Evolutionary conservation across 148 eudicot species (phyloP).

Genomic region (Nepenthes gracilis): DNA sequence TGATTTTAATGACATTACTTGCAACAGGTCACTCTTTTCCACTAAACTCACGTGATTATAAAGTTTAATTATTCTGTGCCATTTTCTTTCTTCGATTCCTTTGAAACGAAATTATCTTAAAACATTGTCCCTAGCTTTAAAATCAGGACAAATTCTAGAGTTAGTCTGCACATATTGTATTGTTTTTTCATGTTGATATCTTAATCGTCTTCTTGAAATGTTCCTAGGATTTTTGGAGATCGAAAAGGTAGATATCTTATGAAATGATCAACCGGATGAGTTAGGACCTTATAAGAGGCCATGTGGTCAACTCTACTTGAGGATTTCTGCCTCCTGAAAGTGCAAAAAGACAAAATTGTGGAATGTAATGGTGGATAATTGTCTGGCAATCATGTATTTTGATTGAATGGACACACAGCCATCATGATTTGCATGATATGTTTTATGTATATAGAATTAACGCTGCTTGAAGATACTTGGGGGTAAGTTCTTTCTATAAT

Average conservation of each 20-base stretch:
- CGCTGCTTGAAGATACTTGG: constrained; percentile 48
- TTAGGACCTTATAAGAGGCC: constrained; percentile 17
- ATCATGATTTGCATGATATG: constrained; percentile 67
- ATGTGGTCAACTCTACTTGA: constrained; percentile 57
- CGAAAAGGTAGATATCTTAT: constrained; percentile 72
- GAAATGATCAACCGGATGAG: constrained; percentile 46
- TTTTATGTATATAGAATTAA: constrained; percentile 53
- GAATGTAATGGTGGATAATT: constrained; percentile 47
- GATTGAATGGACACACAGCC: constrained; percentile 91
- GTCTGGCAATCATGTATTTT: constrained; percentile 61
- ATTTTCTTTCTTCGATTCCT: too few species aligned
- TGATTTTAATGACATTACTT: too few species aligned
- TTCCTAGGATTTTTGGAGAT: constrained; percentile 47
- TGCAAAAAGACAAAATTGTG: constrained; percentile 39
- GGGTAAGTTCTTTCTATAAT: constrained; percentile 26
- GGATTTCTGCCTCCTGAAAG: constrained; percentile 42
- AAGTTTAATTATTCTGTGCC: too few species aligned
- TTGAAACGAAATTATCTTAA: too few species aligned
- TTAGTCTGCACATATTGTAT: too few species aligned
- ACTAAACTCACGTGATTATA: too few species aligned
- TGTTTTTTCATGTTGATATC: too few species aligned
- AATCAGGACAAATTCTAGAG: too few species aligned
- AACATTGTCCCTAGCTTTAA: too few species aligned
- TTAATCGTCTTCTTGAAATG: too few species aligned
- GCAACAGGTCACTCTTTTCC: too few species aligned